A percentile compares a stretch with the other conserved stretches of the same genome.
phyloP scores from a whole-genome alignment of 257 asterid species.

The Plantago elongata region DNA sequence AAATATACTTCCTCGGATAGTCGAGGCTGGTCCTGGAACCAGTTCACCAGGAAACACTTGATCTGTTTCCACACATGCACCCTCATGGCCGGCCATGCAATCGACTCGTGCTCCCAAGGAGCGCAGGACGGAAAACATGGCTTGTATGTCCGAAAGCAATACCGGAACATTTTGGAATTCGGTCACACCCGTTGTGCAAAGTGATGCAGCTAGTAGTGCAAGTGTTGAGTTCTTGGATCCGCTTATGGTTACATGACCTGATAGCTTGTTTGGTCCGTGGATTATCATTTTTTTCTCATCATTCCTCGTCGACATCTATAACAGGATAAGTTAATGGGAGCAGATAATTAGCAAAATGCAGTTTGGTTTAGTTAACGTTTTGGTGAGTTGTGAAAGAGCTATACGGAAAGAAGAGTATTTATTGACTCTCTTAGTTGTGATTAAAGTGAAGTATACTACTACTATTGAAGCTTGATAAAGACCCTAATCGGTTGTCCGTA shows the following conservation, averaged over 20 bases:
- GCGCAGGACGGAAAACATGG: slow-evolving; percentile 32
- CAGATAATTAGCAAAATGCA: too few species aligned
- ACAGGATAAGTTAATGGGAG: too few species aligned
- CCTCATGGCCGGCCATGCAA: neutral
- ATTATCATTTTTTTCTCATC: slow-evolving; percentile 19
- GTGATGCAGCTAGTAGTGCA: slow-evolving; percentile 42
- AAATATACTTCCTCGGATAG: slow-evolving; percentile 37
- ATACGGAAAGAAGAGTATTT: too few species aligned
- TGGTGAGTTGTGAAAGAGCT: too few species aligned
- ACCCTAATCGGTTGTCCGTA: too few species aligned
- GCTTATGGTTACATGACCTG: slow-evolving; percentile 36
- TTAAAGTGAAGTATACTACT: too few species aligned
- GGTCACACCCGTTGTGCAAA: slow-evolving; percentile 31
- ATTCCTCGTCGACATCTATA: neutral
- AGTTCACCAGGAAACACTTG: slow-evolving; percentile 29
- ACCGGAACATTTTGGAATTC: slow-evolving; percentile 30
- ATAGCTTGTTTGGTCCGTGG: slow-evolving; percentile 28
- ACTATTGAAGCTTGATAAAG: too few species aligned
- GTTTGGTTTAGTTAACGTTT: too few species aligned
- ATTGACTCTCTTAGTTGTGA: too few species aligned
- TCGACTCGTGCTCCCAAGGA: slow-evolving; percentile 34
- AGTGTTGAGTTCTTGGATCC: slow-evolving; percentile 45
- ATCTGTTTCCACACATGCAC: slow-evolving; percentile 22
- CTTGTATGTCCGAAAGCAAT: slow-evolving; percentile 24
- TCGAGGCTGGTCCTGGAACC: slow-evolving; percentile 15